Conservation (phyloP, 306 rosid species). For the Adenanthera pavonina region DNA sequence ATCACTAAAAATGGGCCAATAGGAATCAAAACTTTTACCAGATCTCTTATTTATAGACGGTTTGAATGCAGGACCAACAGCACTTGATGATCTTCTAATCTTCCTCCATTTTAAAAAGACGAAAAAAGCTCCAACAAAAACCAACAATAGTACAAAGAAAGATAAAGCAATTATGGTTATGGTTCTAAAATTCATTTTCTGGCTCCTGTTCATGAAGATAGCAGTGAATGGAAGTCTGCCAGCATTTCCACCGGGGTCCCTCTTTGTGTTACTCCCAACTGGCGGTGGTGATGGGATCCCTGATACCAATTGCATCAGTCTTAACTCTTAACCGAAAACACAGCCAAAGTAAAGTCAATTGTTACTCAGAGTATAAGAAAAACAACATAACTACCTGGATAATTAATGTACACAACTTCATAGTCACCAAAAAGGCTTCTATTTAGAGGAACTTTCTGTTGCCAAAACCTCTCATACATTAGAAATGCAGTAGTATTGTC, state of each 20-base stretch:
- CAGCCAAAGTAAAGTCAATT: slow-evolving; percentile 34
- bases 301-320: slow-evolving; percentile 50
- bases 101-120: slow-evolving; percentile 73
- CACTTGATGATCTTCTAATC: slow-evolving; percentile 69
- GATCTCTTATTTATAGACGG: slow-evolving; percentile 74
- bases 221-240: slow-evolving; percentile 70
- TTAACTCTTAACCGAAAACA: slow-evolving; percentile 45
- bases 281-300: slow-evolving; percentile 76
- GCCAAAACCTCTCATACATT: slow-evolving; percentile 70
- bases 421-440: slow-evolving; percentile 75
- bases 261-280: slow-evolving; percentile 30
- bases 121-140: slow-evolving; percentile 64
- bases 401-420: slow-evolving; percentile 60
- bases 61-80: slow-evolving; percentile 62
- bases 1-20: slow-evolving; percentile 5
- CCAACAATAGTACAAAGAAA: slow-evolving; percentile 73
- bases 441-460: slow-evolving; percentile 78
- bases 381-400: slow-evolving; percentile 74
- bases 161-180: slow-evolving; percentile 72
- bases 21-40: slow-evolving; percentile 52
- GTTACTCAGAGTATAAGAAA: slow-evolving; percentile 1
- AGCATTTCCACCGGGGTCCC: slow-evolving; percentile 54
- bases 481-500: slow-evolving; percentile 80
- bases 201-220: slow-evolving; percentile 51
- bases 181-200: slow-evolving; percentile 65